These are phyloP conservation scores for Brasilioporus rufonigricans DNA, from an alignment of 768 basidiomycete species.

Conservation along the genomic window DNA sequence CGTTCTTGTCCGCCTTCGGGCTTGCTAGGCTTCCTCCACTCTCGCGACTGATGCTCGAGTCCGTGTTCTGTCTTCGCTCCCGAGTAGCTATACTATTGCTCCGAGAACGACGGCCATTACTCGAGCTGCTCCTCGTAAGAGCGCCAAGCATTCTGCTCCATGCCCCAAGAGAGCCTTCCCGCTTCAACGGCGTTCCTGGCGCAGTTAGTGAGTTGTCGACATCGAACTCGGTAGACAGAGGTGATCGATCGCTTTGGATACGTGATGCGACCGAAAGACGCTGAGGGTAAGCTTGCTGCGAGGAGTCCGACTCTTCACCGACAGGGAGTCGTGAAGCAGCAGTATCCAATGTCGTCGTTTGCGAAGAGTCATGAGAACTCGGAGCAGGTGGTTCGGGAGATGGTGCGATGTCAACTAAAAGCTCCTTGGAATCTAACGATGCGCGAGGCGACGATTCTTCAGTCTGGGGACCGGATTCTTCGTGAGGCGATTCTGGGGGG, in stretches of 20 bases:
- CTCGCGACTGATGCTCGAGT: conserved; percentile 72
- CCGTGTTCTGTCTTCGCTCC: conserved; percentile 64
- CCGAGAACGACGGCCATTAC: conserved; percentile 70
- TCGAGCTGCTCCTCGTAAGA: conserved; percentile 63
- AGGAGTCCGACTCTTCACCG: conserved; percentile 50
- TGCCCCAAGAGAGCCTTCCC: conserved; percentile 53
- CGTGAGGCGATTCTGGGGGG: conserved; percentile 50
- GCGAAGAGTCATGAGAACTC: conserved; percentile 48
- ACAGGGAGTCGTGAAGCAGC: conserved; percentile 39
- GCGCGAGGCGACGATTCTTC: conserved; percentile 53
- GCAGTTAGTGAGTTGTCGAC: conserved; percentile 46
- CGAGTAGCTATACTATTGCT: conserved; percentile 72
- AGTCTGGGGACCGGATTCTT: conserved; percentile 45
- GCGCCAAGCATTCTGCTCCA: conserved; percentile 70
- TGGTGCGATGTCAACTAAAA: conserved; percentile 63
- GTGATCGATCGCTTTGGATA: conserved; percentile 59
- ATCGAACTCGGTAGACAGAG: conserved; percentile 46
- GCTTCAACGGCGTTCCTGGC: conserved; percentile 51
- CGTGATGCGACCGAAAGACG: conserved; percentile 63
- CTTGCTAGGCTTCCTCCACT: conserved; percentile 71
- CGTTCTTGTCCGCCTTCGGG: conserved; percentile 55
- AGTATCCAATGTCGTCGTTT: conserved; percentile 42
- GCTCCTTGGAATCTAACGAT: conserved; percentile 59
- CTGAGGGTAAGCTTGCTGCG: conserved; percentile 51
- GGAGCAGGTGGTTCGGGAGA: conserved; percentile 49